Evolutionary conservation across 805 yeast genomes (phyloP).

Genomic region (Candida ponderosae): DNA sequence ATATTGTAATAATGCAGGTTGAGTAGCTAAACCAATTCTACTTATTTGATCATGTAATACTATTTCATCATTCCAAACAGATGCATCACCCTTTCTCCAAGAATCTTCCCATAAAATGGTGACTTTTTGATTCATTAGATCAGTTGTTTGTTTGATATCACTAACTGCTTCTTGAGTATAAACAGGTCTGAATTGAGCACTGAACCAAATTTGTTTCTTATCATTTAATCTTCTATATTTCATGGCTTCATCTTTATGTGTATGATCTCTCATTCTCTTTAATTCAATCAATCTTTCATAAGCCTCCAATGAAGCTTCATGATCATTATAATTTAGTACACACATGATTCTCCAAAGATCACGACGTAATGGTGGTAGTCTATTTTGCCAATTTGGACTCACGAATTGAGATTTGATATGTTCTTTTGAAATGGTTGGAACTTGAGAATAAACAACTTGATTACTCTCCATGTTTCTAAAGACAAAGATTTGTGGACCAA

Average conservation of each 20-base stretch:
- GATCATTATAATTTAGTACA: constrained; percentile 57
- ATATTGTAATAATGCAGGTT: constrained; percentile 56
- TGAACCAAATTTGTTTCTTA: constrained; percentile 78
- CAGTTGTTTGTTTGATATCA: constrained; percentile 66
- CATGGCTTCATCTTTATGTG: constrained; percentile 52
- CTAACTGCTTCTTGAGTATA: constrained; percentile 89
- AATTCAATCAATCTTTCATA: constrained; percentile 69
- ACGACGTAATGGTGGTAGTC: constrained; percentile 68
- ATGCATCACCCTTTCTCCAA: constrained; percentile 81
- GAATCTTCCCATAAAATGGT: constrained; percentile 74
- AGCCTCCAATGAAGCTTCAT: constrained; percentile 62
- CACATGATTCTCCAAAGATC: constrained; percentile 92
- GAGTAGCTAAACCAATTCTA: constrained; percentile 50
- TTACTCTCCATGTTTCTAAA: constrained; percentile 85
- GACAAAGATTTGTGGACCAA: constrained; percentile 77
- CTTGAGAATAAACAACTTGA: constrained; percentile 83
- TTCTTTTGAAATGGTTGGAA: constrained; percentile 45
- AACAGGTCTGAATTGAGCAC: constrained; percentile 84
- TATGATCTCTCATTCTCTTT: constrained; percentile 63
- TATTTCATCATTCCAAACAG: constrained; percentile 56
- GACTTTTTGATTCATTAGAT: constrained; percentile 38
- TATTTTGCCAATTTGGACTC: constrained; percentile 86
- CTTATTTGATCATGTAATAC: constrained; percentile 58
- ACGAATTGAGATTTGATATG: constrained; percentile 51
- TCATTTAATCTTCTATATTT: constrained; percentile 62